Conservation (phyloP, 257 asterid species). For the Ilex aquifolium region DNA sequence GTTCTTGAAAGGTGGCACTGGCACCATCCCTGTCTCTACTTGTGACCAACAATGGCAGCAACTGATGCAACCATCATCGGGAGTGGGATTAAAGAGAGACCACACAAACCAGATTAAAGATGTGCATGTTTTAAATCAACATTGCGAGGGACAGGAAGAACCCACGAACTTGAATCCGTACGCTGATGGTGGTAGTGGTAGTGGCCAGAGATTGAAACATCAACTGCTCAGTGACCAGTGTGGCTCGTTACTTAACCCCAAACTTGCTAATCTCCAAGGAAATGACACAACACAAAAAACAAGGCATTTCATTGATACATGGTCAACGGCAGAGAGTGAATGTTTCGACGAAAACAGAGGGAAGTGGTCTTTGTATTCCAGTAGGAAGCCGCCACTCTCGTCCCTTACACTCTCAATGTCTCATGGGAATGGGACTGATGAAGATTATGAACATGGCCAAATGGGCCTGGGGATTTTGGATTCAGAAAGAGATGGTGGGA, state of each 20-base stretch:
- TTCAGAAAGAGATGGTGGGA: constrained; percentile 13
- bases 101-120: constrained; percentile 10
- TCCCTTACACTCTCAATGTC: constrained; percentile 49
- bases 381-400: constrained; percentile 29
- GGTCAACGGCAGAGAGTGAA: constrained; percentile 25
- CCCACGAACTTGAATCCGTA: constrained; percentile 18
- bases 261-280: constrained; percentile 6
- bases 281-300: constrained; percentile 21
- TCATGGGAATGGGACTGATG: constrained; percentile 25
- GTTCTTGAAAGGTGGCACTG: constrained; percentile 41
- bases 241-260: constrained; percentile 7
- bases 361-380: not conserved
- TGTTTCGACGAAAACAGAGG: constrained; percentile 11
- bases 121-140: constrained; percentile 16
- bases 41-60: constrained; percentile 30
- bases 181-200: constrained; percentile 8
- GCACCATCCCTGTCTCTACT: constrained; percentile 15
- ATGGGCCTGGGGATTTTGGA: constrained; percentile 18
- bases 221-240: constrained; percentile 1
- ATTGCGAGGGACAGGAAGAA: constrained; percentile 11
- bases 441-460: constrained; percentile 12
- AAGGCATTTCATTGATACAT: constrained; percentile 43
- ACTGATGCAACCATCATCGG: constrained; percentile 18
- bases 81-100: constrained; percentile 14
- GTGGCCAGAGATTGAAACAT: constrained; percentile 6